A percentile compares a stretch with the other conserved stretches of the same genome.
Evolutionary conservation across 2,329 filamentous ascomycete species (phyloP).

Genomic region (Pseudofabraea citricarpa): DNA sequence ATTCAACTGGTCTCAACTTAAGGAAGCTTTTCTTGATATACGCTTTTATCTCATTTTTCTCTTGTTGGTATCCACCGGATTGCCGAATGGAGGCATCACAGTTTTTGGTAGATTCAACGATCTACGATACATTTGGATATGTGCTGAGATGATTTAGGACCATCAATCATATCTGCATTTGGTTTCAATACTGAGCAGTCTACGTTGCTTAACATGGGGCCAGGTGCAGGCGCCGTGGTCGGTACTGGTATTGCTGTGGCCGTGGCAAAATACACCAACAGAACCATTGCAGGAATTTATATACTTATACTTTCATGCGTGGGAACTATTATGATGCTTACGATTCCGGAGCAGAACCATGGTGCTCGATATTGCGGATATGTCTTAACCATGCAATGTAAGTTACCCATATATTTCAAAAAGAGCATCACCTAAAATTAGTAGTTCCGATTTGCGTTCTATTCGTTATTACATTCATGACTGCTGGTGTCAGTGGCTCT

Average conservation of each 20-base stretch:
- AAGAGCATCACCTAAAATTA: not conserved
- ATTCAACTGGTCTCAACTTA: slow-evolving; percentile 45
- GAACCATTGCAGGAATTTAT: not conserved
- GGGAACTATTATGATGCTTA: slow-evolving; percentile 1
- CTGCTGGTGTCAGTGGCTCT: not conserved
- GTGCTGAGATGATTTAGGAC: not conserved
- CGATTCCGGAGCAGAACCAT: not conserved
- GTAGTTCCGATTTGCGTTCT: not conserved
- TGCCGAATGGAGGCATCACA: slow-evolving; percentile 31
- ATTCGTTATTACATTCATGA: slow-evolving; percentile 1
- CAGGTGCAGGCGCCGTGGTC: not conserved
- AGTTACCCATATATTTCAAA: not conserved
- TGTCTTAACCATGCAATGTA: not conserved
- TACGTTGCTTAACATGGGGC: not conserved
- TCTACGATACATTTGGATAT: not conserved
- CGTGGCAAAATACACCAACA: not conserved
- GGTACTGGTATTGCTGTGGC: not conserved
- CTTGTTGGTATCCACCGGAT: not conserved
- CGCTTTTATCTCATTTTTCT: not conserved
- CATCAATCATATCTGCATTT: not conserved
- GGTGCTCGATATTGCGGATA: not conserved
- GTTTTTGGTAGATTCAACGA: not conserved
- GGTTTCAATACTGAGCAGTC: slow-evolving; percentile 1
- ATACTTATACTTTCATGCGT: not conserved
- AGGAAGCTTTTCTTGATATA: slow-evolving; percentile 33